These are phyloP conservation scores for Glycine tomentella DNA, from an alignment of 306 rosid genomes.

Conservation along the genomic window DNA sequence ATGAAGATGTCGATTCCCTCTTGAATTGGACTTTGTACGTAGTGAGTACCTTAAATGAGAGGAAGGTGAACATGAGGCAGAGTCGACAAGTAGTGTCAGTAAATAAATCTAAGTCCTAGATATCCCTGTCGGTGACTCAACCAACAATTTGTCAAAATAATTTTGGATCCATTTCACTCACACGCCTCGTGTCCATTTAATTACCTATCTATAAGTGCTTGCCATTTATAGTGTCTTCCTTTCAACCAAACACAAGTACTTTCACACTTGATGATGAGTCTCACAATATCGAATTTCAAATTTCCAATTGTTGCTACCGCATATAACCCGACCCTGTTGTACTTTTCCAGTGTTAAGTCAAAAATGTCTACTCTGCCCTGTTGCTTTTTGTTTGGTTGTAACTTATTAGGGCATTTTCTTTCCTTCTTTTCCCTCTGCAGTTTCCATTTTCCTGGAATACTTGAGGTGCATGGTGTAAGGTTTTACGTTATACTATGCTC, in stretches of 20 bases:
- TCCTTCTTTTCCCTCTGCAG: background rate
- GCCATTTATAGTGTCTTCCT: slow-evolving; percentile 1
- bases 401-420: background rate
- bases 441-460: background rate
- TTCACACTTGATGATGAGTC: background rate
- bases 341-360: background rate
- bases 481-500: background rate
- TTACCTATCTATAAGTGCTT: background rate
- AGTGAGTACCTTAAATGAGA: background rate
- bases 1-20: background rate
- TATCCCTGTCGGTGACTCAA: slow-evolving; percentile 43
- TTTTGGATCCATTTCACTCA: slow-evolving; percentile 30
- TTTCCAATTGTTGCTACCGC: background rate
- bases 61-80: slow-evolving; percentile 7
- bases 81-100: slow-evolving; percentile 29
- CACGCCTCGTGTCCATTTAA: background rate
- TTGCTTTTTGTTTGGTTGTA: slow-evolving; percentile 16
- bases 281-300: no score
- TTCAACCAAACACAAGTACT: background rate
- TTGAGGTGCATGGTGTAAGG: background rate
- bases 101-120: slow-evolving; percentile 32
- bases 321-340: background rate
- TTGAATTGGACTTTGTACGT: background rate
- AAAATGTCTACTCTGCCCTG: background rate
- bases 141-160: slow-evolving; percentile 43